Evolutionary conservation across 345 rosid species (phyloP).

Genomic region (Raphanus sativus): DNA sequence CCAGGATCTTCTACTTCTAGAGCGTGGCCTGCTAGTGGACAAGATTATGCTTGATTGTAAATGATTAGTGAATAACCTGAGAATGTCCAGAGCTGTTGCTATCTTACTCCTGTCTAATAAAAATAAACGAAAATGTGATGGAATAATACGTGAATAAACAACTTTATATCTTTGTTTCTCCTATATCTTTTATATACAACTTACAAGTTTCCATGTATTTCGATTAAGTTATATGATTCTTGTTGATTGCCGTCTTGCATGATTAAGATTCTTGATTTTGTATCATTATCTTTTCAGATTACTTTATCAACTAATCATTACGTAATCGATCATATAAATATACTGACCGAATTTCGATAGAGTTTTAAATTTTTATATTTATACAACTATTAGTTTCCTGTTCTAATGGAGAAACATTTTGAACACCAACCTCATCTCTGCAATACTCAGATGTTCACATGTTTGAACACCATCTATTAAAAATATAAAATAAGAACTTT

Average conservation of each 20-base stretch:
- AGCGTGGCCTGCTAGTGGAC: neutral
- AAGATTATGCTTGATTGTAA: neutral
- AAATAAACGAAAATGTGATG: neutral
- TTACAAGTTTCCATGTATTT: neutral
- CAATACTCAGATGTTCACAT: neutral
- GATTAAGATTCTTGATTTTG: neutral
- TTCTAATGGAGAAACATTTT: constrained; percentile 7
- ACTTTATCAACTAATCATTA: neutral
- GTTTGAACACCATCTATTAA: constrained; percentile 2
- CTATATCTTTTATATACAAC: too few relatives aligned
- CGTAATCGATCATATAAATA: neutral
- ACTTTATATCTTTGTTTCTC: neutral
- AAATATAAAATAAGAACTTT: neutral
- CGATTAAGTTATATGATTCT: neutral
- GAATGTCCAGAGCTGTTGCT: neutral
- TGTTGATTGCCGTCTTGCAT: neutral
- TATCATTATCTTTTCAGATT: neutral
- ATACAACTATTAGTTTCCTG: neutral
- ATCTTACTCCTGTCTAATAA: neutral
- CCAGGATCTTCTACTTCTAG: neutral
- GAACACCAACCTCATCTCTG: neutral
- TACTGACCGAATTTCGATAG: constrained; percentile 12
- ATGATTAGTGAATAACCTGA: neutral
- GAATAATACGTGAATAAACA: neutral
- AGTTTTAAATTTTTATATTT: neutral